These are phyloP conservation scores for Fomitopsis betulina DNA, from an alignment of 1,284 basidiomycete genomes.

Conservation along the genomic window DNA sequence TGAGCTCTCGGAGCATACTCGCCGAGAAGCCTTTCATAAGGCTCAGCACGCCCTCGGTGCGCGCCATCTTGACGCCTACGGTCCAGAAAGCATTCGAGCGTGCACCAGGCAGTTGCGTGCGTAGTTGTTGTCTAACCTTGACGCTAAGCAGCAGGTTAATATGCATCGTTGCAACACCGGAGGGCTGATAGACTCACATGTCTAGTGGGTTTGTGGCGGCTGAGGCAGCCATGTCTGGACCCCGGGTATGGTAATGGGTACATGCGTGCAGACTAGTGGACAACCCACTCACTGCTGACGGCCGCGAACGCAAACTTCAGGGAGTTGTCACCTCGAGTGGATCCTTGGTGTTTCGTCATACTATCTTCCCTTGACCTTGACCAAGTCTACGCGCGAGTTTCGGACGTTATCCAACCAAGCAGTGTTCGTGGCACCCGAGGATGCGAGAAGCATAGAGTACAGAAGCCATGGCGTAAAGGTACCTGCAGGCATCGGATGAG, in stretches of 20 bases:
- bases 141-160: not conserved
- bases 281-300: conserved; percentile 22
- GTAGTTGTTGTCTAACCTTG: conserved; percentile 32
- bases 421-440: not conserved
- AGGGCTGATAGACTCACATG: conserved; percentile 22
- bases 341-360: not conserved
- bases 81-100: conserved; percentile 31
- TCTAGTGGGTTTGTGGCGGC: conserved; percentile 35
- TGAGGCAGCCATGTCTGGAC: conserved; percentile 32
- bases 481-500: not conserved
- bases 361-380: not conserved
- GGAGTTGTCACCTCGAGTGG: conserved; percentile 3
- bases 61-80: conserved; percentile 31
- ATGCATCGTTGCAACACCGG: not conserved
- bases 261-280: not conserved
- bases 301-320: conserved; percentile 30
- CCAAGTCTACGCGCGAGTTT: not conserved
- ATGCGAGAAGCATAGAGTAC: not conserved
- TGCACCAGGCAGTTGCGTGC: conserved; percentile 28
- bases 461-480: not conserved
- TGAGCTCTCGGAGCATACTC: conserved; percentile 33
- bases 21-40: conserved; percentile 32
- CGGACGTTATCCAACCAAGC: not conserved
- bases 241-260: not conserved
- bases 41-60: conserved; percentile 29